Evolutionary conservation across 805 yeast genomes (phyloP), one percentile per base, ranked within the genome.

Genomic region (Scheffersomyces ergatensis): DNA sequence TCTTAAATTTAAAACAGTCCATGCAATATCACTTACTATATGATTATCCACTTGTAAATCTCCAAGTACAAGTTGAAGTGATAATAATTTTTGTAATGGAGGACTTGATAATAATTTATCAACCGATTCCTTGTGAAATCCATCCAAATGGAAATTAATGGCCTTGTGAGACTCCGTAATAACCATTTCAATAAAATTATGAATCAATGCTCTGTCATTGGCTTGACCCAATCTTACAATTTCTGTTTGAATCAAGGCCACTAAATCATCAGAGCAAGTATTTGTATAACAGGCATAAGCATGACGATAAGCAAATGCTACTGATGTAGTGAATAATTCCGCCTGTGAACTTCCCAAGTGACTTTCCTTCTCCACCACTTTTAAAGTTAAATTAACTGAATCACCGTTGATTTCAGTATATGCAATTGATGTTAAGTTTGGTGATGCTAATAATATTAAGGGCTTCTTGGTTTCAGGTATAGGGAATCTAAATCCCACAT

Each of bases 51-150:
- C 45, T 31, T 53, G 50, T 33, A 58, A 38, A 46, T 65, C 73
- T 12, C 93, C 92, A 30, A 88, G 55, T 0, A 81, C 67, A 42
- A 84, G 67, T 53, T 88, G 95, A 38, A 88, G 64, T 13, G 88
- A 77, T 26, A 88, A 62, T 36, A 89, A 63, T 39, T 84, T 74
- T 53, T 87, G 96, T 38, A 86, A 67, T 1, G 93, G 89, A 11
- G 92, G 92, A 51, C 82, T 82, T 15, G 83, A 82, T 30, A 88
- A 63, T 45, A 87, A 67, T 53, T 83, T 82, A 53, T 88, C 96
- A 2, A 85, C 80, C 36, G 82, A 85, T 40, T 87, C 96, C 39
- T 80, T 78, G 6, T 82, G 75, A 36, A 80, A 78, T 0, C 62
- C 57, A 53, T 84, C 86, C 39, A 88, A 70, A 24, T 81, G 78